These are phyloP conservation scores for Drosera capensis DNA, from an alignment of 148 eudicot genomes.

Conservation along the genomic window DNA sequence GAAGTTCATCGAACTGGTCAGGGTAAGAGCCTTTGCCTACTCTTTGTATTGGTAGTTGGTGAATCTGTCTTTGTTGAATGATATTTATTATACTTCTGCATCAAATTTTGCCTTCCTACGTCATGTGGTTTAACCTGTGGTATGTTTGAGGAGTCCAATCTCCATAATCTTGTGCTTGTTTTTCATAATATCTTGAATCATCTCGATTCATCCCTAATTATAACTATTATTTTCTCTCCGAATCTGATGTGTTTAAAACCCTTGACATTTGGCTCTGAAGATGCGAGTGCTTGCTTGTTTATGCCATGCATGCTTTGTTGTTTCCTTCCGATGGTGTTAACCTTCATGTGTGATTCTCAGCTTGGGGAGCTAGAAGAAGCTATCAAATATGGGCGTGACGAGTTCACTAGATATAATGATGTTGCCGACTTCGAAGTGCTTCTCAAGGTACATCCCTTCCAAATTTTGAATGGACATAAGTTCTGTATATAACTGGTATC, in stretches of 20 bases:
- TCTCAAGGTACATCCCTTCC: conserved; percentile 34
- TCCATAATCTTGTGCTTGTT: too few species aligned
- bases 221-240: not conserved
- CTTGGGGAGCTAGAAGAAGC: conserved; percentile 59
- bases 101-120: too few species aligned
- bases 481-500: not conserved
- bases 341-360: conserved; percentile 33
- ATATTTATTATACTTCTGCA: not conserved
- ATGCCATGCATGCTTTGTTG: not conserved
- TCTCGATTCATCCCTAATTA: too few species aligned
- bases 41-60: not conserved
- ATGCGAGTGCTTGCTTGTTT: too few species aligned
- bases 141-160: too few species aligned
- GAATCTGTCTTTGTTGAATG: not conserved
- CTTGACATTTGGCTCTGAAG: not conserved
- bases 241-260: not conserved
- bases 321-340: not conserved
- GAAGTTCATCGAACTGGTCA: conserved; percentile 77
- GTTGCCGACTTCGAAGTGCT: conserved; percentile 34
- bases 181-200: too few species aligned
- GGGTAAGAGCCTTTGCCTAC: conserved; percentile 33
- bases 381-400: conserved; percentile 47
- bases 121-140: too few species aligned
- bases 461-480: not conserved
- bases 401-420: conserved; percentile 36